Conservation (phyloP, 164 flowering plant genomes). For the Houttuynia cordata region DNA sequence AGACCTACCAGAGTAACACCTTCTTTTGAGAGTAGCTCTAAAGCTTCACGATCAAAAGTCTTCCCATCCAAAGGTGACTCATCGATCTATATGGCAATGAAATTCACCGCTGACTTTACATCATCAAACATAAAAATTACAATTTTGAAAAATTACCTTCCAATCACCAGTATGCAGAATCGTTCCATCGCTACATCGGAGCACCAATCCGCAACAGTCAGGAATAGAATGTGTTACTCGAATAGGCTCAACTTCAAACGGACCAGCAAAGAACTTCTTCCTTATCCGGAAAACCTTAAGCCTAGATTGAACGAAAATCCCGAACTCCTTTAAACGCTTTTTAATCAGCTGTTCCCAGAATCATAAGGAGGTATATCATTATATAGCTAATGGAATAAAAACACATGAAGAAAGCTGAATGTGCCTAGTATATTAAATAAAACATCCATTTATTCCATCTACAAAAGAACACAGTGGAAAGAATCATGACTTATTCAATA, state of each 20-base stretch:
- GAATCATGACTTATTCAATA: background rate
- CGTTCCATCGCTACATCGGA: slow-evolving; percentile 92
- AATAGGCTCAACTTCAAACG: slow-evolving; percentile 92
- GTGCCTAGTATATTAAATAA: background rate
- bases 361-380: slow-evolving; percentile 8
- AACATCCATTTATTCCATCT: background rate
- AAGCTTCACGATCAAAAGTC: slow-evolving; percentile 77
- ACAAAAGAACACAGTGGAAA: background rate
- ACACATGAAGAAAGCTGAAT: background rate
- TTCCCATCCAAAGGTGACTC: slow-evolving; percentile 94
- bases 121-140: too few relatives aligned
- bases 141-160: slow-evolving; percentile 44
- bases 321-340: slow-evolving; percentile 88
- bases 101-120: background rate
- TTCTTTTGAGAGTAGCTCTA: slow-evolving; percentile 93
- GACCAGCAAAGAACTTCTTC: slow-evolving; percentile 80
- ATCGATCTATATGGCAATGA: slow-evolving; percentile 56
- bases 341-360: slow-evolving; percentile 63
- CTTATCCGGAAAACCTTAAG: slow-evolving; percentile 63
- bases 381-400: background rate
- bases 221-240: slow-evolving; percentile 98
- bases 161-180: slow-evolving; percentile 99
- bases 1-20: slow-evolving; percentile 86
- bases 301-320: slow-evolving; percentile 84
- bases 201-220: slow-evolving; percentile 93